Base-by-base conservation (phyloP, 176 grass and related monocot genomes). In the Eleusine coracana region DNA sequence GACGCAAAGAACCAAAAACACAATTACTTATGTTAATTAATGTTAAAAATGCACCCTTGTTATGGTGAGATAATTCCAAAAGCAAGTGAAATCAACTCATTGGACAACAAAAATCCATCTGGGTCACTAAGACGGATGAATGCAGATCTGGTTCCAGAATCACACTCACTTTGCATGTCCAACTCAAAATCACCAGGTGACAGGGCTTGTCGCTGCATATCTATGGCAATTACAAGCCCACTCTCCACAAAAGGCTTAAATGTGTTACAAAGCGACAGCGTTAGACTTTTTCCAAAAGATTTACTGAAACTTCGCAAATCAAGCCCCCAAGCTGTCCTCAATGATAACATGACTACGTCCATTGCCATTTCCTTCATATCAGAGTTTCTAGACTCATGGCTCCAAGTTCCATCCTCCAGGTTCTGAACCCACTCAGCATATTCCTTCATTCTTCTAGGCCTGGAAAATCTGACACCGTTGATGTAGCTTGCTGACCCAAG, bases 11-110 rank as follows among this genome's bases (percentile, higher is more conserved):
- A 75, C 50, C 34, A 70, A 80, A 34, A 18, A 6, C 3, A 45
- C 13, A 69, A 10, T 31, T 20, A 75, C 74, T 5, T 36, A 54
- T 80, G 20, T 42, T 5, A 51, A 65, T 71, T 52, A 60, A 25
- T 59, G 56, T 59, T 1, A 62, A 45, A 71, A 55, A 25, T 8
- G 4, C 44, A 54, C 20, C 5, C 37, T 41, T 88, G 5, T 83
- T 76, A 94, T 50, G 92, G 90, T 63, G 86, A 89, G 77, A 97
- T 89, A 80, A 91, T 86, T 23, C 95, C 81, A 82, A 97, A 92
- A 66, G 95, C 95, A 77, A 94, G 85, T 50, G 95, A 89, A 81
- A 92, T 97, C 86, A 97, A 86, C 88, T 94, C 95, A 60, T 94
- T 97, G 5, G 95, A 92, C 58, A 97, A 46, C 46, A 97, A 88